Evolutionary conservation across 129 eudicot genomes (phyloP).

Genomic region (Artemisia tridentata): DNA sequence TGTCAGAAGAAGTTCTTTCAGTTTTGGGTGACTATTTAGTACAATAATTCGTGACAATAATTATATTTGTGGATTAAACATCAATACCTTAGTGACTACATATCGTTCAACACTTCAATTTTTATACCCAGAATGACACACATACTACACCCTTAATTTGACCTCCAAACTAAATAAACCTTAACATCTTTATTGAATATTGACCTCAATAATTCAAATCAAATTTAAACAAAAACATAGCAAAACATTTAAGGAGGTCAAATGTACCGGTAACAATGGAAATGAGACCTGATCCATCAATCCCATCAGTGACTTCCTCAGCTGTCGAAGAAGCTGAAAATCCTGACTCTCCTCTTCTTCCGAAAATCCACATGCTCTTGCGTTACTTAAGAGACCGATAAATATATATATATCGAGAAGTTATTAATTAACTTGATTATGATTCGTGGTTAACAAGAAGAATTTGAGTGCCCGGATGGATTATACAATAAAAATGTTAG

Average conservation of each 20-base stretch:
- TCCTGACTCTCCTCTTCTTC: constrained; percentile 36
- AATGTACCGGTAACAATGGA: constrained; percentile 36
- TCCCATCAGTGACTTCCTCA: constrained; percentile 32
- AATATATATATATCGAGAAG: neutral
- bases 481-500: neutral
- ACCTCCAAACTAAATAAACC: neutral
- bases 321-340: constrained; percentile 40
- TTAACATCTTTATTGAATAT: neutral
- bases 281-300: constrained; percentile 29
- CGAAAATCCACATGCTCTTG: constrained; percentile 38
- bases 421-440: neutral
- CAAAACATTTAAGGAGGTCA: neutral
- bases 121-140: too few species aligned
- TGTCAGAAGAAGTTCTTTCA: constrained; percentile 46
- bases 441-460: neutral
- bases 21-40: constrained; percentile 29
- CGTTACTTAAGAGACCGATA: neutral
- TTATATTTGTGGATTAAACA: too few species aligned
- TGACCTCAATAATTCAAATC: neutral
- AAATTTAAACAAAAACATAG: neutral
- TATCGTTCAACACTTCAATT: too few species aligned
- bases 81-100: too few species aligned
- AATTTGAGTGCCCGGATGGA: neutral
- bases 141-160: too few species aligned
- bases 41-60: too few species aligned